Evolutionary conservation across 306 rosid genomes (phyloP).

Genomic region (Trifolium subterraneum): DNA sequence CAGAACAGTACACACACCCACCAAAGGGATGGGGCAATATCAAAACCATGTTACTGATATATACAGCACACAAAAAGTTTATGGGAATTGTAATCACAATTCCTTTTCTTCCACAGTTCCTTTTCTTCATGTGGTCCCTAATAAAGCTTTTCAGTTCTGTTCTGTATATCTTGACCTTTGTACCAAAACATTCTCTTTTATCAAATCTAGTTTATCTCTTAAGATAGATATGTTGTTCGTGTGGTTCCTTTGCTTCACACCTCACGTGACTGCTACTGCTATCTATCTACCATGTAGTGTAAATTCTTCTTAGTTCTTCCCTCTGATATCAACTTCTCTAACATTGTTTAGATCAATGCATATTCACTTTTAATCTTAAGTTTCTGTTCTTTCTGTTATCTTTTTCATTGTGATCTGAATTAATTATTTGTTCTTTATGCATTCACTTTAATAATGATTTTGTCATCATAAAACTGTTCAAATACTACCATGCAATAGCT

Average conservation of each 20-base stretch:
- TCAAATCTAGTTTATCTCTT: not conserved
- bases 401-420: constrained; percentile 5
- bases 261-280: constrained; percentile 42
- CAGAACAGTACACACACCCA: too few relatives aligned
- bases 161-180: constrained; percentile 51
- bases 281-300: not conserved
- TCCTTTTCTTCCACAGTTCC: constrained; percentile 41
- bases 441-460: constrained; percentile 7
- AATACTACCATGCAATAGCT: not conserved
- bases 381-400: constrained; percentile 44
- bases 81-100: constrained; percentile 51
- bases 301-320: constrained; percentile 10
- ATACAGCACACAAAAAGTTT: constrained; percentile 51
- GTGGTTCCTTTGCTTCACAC: not conserved
- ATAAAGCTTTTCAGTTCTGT: constrained; percentile 38
- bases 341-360: constrained; percentile 28
- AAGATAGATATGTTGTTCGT: not conserved
- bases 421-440: not conserved
- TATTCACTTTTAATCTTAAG: constrained; percentile 29
- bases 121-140: constrained; percentile 42
- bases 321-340: not conserved
- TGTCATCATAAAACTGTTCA: not conserved
- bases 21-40: constrained; percentile 56
- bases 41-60: constrained; percentile 42
- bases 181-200: constrained; percentile 59